Evolutionary conservation across 176 grass and related monocot species (phyloP).

Genomic region (Miscanthus lutarioriparius): DNA sequence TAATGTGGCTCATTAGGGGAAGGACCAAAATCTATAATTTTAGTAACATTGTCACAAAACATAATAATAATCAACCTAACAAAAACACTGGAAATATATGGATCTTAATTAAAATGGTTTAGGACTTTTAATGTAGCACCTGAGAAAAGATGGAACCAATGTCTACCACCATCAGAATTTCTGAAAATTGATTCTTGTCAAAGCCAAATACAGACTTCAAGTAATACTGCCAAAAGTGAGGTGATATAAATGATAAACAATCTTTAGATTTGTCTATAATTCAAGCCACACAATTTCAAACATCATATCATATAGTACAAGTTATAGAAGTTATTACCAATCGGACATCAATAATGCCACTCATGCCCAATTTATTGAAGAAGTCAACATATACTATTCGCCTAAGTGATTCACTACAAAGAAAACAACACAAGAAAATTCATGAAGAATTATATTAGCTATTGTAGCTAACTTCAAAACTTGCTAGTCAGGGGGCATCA

Average conservation of each 20-base stretch:
- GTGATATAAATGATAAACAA: neutral
- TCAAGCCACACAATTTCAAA: neutral
- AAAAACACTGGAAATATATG: neutral
- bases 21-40: conserved; percentile 63
- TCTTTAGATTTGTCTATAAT: too few relatives aligned
- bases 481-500: too few relatives aligned
- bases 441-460: neutral
- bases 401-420: conserved; percentile 52
- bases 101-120: neutral
- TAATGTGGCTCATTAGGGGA: conserved; percentile 50
- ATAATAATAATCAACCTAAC: neutral
- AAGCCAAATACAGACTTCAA: conserved; percentile 87
- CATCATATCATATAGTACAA: neutral
- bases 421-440: neutral
- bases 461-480: too few relatives aligned
- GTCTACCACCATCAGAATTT: conserved; percentile 78
- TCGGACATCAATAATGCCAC: conserved; percentile 60
- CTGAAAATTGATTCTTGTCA: conserved; percentile 83
- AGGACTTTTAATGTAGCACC: conserved; percentile 24
- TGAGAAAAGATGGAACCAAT: conserved; percentile 79
- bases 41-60: neutral
- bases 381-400: conserved; percentile 61
- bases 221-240: conserved; percentile 51
- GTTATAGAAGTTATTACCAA: conserved; percentile 42
- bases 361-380: conserved; percentile 78